A percentile compares a stretch with the other conserved stretches of the same genome.
These are phyloP conservation scores for Sporothrix globosa DNA, from an alignment of 2,329 filamentous ascomycete species.

Conservation along the genomic window DNA sequence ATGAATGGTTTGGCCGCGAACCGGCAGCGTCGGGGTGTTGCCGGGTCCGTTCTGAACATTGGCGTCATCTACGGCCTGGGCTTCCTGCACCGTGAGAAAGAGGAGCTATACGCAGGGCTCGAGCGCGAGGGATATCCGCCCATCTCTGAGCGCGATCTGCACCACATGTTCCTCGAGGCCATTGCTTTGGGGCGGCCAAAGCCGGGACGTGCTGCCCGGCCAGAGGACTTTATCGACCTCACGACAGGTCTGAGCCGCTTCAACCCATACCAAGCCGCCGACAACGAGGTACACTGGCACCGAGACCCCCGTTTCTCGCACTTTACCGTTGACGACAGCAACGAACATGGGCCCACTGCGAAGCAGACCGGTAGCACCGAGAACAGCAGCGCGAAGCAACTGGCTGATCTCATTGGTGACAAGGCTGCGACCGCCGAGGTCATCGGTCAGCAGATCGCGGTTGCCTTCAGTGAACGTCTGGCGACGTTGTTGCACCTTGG, in stretches of 20 bases:
- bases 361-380: background rate
- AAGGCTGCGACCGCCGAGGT: slow-evolving; percentile 35
- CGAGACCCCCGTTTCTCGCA: slow-evolving; percentile 51
- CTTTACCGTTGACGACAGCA: slow-evolving; percentile 38
- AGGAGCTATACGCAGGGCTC: slow-evolving; percentile 47
- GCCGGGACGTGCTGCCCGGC: background rate
- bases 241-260: slow-evolving; percentile 50
- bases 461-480: slow-evolving; percentile 41
- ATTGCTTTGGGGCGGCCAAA: slow-evolving; percentile 48
- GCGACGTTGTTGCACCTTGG: slow-evolving; percentile 42
- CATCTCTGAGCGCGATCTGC: slow-evolving; percentile 55
- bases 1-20: slow-evolving; percentile 50
- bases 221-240: slow-evolving; percentile 42
- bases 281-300: slow-evolving; percentile 48
- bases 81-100: slow-evolving; percentile 49
- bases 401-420: slow-evolving; percentile 37
- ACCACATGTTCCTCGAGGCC: slow-evolving; percentile 57
- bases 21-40: slow-evolving; percentile 44
- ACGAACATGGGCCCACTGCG: rapidly evolving
- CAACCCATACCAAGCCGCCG: slow-evolving; percentile 39
- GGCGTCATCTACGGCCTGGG: slow-evolving; percentile 53
- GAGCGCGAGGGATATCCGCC: slow-evolving; percentile 52
- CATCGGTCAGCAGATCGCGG: slow-evolving; percentile 37
- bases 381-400: slow-evolving; percentile 37
- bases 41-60: slow-evolving; percentile 50